Percentiles rank a stretch among this genome's conserved stretches.
These are phyloP conservation scores for Periconia sp. DNA, from an alignment of 2,329 filamentous ascomycete genomes.

Conservation along the genomic window DNA sequence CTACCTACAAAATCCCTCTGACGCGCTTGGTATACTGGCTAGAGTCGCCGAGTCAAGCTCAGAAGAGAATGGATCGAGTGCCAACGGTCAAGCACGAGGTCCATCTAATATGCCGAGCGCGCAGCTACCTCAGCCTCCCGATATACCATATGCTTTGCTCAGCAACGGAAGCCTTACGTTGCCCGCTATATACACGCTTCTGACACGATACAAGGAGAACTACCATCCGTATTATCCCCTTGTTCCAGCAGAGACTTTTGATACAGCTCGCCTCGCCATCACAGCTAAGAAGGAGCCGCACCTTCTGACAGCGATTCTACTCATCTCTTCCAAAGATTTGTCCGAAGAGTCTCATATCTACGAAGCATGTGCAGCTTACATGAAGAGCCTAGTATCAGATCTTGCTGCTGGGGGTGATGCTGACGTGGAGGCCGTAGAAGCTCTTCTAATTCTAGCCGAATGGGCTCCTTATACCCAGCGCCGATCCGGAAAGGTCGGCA, in stretches of 20 bases:
- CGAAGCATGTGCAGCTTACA: constrained; percentile 67
- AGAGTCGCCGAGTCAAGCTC: constrained; percentile 47
- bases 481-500: constrained; percentile 64
- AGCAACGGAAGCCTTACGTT: constrained; percentile 45
- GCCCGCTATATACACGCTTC: constrained; percentile 54
- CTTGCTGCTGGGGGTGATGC: constrained; percentile 68
- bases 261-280: constrained; percentile 54
- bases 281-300: constrained; percentile 65
- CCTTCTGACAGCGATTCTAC: constrained; percentile 69
- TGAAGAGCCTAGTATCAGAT: constrained; percentile 68
- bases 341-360: constrained; percentile 64
- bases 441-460: constrained; percentile 68
- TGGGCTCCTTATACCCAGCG: constrained; percentile 70
- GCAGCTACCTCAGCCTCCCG: constrained; percentile 34
- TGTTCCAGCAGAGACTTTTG: constrained; percentile 62
- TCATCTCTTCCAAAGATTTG: constrained; percentile 72
- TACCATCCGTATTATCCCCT: constrained; percentile 73
- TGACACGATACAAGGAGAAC: constrained; percentile 62
- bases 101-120: constrained; percentile 14
- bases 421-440: constrained; percentile 71
- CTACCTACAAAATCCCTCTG: constrained; percentile 53
- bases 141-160: constrained; percentile 47
- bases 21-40: constrained; percentile 52
- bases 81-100: constrained; percentile 15
- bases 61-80: constrained; percentile 21